Evolutionary conservation across 1,139 yeast species (phyloP).

Genomic region (Candida neerlandica): DNA sequence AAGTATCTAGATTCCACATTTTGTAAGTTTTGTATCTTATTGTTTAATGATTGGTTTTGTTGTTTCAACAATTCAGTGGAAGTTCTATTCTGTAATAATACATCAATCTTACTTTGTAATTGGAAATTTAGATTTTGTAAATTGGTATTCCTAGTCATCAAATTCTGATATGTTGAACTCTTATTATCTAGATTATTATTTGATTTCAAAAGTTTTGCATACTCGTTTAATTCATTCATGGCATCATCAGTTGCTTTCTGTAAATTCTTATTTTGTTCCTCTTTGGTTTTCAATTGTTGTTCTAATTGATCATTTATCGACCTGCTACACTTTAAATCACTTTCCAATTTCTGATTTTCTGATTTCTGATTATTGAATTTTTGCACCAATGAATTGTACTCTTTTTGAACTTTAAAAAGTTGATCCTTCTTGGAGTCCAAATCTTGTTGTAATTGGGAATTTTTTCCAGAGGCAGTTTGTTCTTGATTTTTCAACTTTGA

Average conservation of each 20-base stretch:
- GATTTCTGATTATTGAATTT: conserved; percentile 24
- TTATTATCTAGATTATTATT: conserved; percentile 12
- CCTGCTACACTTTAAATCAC: conserved; percentile 33
- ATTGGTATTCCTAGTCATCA: conserved; percentile 30
- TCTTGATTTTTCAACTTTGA: conserved; percentile 50
- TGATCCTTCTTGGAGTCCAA: conserved; percentile 22
- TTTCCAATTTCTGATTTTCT: conserved; percentile 33
- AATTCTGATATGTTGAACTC: conserved; percentile 24
- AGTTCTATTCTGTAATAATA: conserved; percentile 41
- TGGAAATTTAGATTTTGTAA: conserved; percentile 36
- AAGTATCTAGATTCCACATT: conserved; percentile 49
- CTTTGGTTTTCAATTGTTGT: conserved; percentile 25
- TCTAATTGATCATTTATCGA: conserved; percentile 33
- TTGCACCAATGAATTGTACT: conserved; percentile 26
- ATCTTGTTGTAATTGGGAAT: conserved; percentile 39
- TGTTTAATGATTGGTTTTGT: conserved; percentile 33
- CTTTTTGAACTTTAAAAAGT: conserved; percentile 17
- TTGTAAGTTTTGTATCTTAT: conserved; percentile 45
- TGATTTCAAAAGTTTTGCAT: conserved; percentile 15
- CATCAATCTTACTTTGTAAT: conserved; percentile 31
- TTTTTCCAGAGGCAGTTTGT: conserved; percentile 41
- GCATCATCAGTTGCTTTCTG: conserved; percentile 48
- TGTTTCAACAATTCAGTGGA: conserved; percentile 43
- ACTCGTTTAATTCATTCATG: conserved; percentile 40
- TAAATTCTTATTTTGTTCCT: conserved; percentile 19